Evolutionary conservation across 1,284 basidiomycete species (phyloP), one percentile per base, ranked within the genome.

Genomic region (Ustilago curta): DNA sequence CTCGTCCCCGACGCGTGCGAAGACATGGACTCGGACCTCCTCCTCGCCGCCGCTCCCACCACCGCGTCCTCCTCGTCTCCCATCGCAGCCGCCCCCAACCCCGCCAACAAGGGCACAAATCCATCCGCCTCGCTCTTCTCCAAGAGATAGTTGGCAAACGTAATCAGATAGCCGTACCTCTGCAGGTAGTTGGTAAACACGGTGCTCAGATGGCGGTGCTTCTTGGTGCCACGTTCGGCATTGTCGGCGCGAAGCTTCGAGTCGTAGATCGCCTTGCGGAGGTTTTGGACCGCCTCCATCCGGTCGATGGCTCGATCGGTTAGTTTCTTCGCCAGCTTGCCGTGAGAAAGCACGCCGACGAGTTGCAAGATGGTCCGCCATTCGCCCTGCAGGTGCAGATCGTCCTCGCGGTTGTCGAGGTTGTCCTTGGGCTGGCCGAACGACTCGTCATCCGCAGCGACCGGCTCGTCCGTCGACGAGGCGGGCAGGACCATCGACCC

Each of bases 331-430:
- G 97, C 97, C 19, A 92, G 87, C 86, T 95, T 94, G 23, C 93
- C 93, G 77, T 93, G 89, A 14, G 91, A 91, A 92, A 97, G 88
- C 5, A 97, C 92, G 16, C 93, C 92, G 50, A 97, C 92, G 49
- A 99, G 91, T 79, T 97, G 94, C 45, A 99, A 86, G 66, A 99
- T 97, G 3, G 91, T 93, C 86, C 97, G 97, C 88, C 97, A 99
- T 83, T 99, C 96, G 52, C 96, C 96, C 91, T 80, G 42, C 25
- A 84, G 64, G 57, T 78, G 84, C 12, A 86, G 79, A 43, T 86
- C 83, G 12, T 84, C 79, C 40, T 85, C 84, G 21, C 83, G 74
- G 16, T 81, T 79, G 61, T 85, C 84, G 59, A 70, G 62, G 14
- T 55, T 68, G 47, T 77, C 70, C 45, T 65, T 80, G 62, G 57